Evolutionary conservation across 129 eudicot species (phyloP).

Genomic region (Gnaphalium uliginosum): DNA sequence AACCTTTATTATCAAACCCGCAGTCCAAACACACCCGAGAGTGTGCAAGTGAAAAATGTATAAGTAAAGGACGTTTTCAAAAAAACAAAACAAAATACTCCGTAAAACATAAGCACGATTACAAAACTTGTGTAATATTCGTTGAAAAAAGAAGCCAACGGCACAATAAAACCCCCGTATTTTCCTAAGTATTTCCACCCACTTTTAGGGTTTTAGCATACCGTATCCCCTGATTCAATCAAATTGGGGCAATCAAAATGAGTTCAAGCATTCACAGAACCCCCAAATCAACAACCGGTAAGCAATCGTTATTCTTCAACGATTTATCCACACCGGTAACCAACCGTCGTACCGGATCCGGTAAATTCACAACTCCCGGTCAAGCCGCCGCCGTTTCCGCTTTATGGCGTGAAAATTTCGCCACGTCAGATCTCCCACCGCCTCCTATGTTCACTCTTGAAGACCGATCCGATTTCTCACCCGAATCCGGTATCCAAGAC

Average conservation of each 20-base stretch:
- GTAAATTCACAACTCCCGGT: conserved; percentile 76
- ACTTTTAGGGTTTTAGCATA: neutral
- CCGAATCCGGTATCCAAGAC: conserved; percentile 75
- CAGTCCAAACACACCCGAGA: too few species aligned
- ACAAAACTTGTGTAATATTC: too few species aligned
- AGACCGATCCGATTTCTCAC: conserved; percentile 85
- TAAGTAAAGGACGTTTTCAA: too few species aligned
- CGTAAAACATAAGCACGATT: too few species aligned
- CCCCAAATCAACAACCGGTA: conserved; percentile 64
- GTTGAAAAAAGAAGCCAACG: too few species aligned
- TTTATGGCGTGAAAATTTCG: conserved; percentile 90
- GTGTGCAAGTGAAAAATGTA: too few species aligned
- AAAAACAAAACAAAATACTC: too few species aligned
- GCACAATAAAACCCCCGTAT: too few species aligned
- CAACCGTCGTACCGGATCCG: conserved; percentile 55
- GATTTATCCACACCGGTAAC: conserved; percentile 87
- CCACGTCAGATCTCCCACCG: conserved; percentile 91
- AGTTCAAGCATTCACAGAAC: conserved; percentile 57
- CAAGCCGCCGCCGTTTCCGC: conserved; percentile 99
- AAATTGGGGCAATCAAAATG: conserved; percentile 39
- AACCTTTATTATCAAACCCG: too few species aligned
- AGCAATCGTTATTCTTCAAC: conserved; percentile 73
- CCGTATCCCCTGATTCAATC: neutral
- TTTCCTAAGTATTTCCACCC: too few species aligned
- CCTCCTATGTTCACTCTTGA: conserved; percentile 87